phyloP scores from a whole-genome alignment of 2,329 filamentous ascomycete species.

The Colletotrichum sp. region DNA sequence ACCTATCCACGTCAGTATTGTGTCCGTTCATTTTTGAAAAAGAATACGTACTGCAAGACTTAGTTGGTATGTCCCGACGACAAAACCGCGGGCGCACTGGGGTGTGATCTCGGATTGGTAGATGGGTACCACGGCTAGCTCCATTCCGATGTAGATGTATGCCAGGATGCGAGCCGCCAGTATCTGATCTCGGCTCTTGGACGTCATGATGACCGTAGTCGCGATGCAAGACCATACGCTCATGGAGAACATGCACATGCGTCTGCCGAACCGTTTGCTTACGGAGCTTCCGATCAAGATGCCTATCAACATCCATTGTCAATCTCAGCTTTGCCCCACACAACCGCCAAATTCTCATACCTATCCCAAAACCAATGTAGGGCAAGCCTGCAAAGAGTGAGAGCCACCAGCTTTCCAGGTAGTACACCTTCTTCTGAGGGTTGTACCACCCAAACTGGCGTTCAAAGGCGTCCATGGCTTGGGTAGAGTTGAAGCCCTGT shows the following conservation, averaged over 20 bases:
- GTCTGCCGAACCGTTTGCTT: constrained; percentile 26
- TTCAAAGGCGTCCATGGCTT: constrained; percentile 41
- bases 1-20: neutral
- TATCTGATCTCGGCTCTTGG: constrained; percentile 32
- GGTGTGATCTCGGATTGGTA: constrained; percentile 39
- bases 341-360: neutral
- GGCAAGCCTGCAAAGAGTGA: constrained; percentile 41
- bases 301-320: constrained; percentile 2
- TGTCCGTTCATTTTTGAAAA: neutral
- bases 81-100: constrained; percentile 32
- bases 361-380: constrained; percentile 37
- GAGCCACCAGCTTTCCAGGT: constrained; percentile 34
- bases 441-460: constrained; percentile 36
- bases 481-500: constrained; percentile 37
- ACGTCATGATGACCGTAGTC: constrained; percentile 36
- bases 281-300: constrained; percentile 27
- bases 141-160: constrained; percentile 44
- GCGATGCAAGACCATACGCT: constrained; percentile 36
- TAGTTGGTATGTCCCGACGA: constrained; percentile 39
- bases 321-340: neutral
- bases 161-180: constrained; percentile 39
- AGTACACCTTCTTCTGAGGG: constrained; percentile 25
- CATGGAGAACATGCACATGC: constrained; percentile 35
- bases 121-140: constrained; percentile 40
- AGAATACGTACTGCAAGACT: constrained; percentile 27